Evolutionary conservation across 129 eudicot genomes (phyloP), one percentile per base, ranked within the genome.

Genomic region (Lactuca sativa): DNA sequence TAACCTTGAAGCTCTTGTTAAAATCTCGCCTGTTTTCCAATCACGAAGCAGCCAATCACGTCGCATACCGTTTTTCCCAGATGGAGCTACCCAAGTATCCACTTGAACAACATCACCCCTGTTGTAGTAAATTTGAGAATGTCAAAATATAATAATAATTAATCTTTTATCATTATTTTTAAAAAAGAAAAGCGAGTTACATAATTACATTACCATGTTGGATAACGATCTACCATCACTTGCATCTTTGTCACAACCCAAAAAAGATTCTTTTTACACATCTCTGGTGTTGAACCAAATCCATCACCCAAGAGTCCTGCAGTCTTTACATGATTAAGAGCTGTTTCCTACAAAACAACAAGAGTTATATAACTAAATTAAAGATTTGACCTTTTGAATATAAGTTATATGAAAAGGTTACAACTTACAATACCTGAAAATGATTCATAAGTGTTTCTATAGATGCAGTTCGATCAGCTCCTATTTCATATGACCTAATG

Each of bases 21-120:
- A 70, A 31, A 75, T 67, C 52, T 87, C 93, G 38, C 99, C 97
- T 4, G 99, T 90, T 37, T 69, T 83, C 78, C 72, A 73, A 73
- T 95, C 97, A 40, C 96, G 92, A 48, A 95, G 71, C 67, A 95
- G 78, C 99, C 99, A 95, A 74, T 90, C 97, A 59, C 99, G 87
- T 2, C 99, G 96, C 91, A 87, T 87, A 15, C 97, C 95, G 54
- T 90, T 90, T 76, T 90, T 95, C n/a, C 97, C 99, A 13, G 92
- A 90, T 64, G 81, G 84, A 51, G 93, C 88, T 62, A 87, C 89
- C 99, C 99, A 95, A 12, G 99, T 95, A 80, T 87, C 95, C 33
- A 95, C 97, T 82, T 95, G 96, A 76, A 90, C 96, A 69, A 85
- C 96, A 83, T 90, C 99, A 38, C 99, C 97, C 99, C 99, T 95